Evolutionary conservation across 345 rosid genomes (phyloP).

Genomic region (Toxicodendron radicans): DNA sequence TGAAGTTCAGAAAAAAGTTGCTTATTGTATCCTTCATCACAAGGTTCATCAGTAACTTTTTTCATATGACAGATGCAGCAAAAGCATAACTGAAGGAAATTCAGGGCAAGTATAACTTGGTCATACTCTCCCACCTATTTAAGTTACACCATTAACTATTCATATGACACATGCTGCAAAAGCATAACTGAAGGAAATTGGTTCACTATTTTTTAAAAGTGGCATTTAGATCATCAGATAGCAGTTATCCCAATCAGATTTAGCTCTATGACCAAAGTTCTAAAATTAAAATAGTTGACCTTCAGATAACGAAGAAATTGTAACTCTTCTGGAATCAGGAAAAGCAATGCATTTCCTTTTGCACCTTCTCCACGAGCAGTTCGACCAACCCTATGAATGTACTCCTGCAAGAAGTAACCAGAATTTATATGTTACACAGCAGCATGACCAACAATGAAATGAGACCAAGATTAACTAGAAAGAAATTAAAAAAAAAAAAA

Average conservation of each 20-base stretch:
- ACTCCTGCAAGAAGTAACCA: constrained; percentile 60
- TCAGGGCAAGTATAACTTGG: too few relatives aligned
- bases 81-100: too few relatives aligned
- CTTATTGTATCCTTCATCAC: neutral
- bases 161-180: neutral
- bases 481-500: neutral
- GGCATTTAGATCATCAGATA: neutral
- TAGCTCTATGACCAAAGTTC: neutral
- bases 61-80: too few relatives aligned
- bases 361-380: constrained; percentile 99
- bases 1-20: neutral
- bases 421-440: constrained; percentile 7
- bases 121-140: too few relatives aligned
- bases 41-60: too few relatives aligned
- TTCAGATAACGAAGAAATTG: constrained; percentile 86
- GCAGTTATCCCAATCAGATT: neutral
- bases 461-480: neutral
- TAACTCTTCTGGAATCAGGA: constrained; percentile 91
- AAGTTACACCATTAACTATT: neutral
- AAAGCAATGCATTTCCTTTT: constrained; percentile 89
- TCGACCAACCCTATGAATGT: constrained; percentile 98
- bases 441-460: constrained; percentile 1
- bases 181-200: neutral
- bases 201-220: neutral
- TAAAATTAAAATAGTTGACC: constrained; percentile 35